Conservation (phyloP, 2,329 filamentous ascomycete genomes). For the Xenosphaeropsis pyriputrescens region DNA sequence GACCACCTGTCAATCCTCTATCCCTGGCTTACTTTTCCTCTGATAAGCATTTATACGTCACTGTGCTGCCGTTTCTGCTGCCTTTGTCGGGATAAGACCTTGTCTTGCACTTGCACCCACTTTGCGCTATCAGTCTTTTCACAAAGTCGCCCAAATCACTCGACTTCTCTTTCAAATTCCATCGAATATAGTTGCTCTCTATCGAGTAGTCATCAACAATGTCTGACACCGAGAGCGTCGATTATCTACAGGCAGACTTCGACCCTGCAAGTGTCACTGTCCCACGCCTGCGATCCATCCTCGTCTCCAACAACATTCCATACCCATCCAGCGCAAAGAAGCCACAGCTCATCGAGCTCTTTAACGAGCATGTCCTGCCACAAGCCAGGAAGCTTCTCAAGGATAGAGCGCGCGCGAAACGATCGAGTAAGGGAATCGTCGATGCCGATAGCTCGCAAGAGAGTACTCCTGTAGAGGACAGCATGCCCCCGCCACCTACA, state of each 20-base stretch:
- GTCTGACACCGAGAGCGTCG: constrained; percentile 51
- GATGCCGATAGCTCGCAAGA: constrained; percentile 54
- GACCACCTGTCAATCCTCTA: too few relatives aligned
- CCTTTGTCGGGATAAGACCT: too few relatives aligned
- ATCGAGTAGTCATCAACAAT: constrained; percentile 25
- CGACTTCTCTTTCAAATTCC: not conserved
- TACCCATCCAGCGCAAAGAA: constrained; percentile 92
- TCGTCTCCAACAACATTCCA: constrained; percentile 74
- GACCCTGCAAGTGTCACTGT: constrained; percentile 75
- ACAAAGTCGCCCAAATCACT: too few relatives aligned
- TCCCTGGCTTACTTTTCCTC: too few relatives aligned
- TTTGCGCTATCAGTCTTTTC: too few relatives aligned
- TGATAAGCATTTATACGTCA: too few relatives aligned
- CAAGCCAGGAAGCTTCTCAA: constrained; percentile 65
- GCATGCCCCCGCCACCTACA: constrained; percentile 31
- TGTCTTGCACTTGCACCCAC: too few relatives aligned
- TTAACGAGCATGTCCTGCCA: constrained; percentile 64
- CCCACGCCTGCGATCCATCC: constrained; percentile 76
- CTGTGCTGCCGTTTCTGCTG: too few relatives aligned
- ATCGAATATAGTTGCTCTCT: not conserved
- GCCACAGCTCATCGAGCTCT: constrained; percentile 68
- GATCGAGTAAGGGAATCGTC: constrained; percentile 75
- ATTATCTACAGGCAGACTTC: constrained; percentile 79
- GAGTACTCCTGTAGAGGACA: constrained; percentile 42
- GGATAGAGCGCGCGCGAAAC: constrained; percentile 63